Evolutionary conservation across 352 stramenopile species (phyloP).

Genomic region (Phytophthora pluvialis): DNA sequence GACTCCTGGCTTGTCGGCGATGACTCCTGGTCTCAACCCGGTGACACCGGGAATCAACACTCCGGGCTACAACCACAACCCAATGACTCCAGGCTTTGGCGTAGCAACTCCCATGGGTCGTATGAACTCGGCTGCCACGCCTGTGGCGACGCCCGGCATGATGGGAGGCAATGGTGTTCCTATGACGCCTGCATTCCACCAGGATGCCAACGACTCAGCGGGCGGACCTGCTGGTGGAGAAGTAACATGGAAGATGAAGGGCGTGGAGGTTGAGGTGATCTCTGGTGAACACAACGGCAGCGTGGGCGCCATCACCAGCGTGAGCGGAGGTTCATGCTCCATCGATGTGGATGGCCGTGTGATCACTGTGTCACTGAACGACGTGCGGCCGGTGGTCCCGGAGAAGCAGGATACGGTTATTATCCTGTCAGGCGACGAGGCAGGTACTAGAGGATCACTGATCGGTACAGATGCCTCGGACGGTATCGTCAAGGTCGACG

Average conservation of each 20-base stretch:
- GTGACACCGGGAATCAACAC: slow-evolving; percentile 85
- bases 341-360: slow-evolving; percentile 81
- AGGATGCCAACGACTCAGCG: slow-evolving; percentile 51
- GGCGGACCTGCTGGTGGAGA: slow-evolving; percentile 56
- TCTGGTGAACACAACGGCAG: slow-evolving; percentile 69
- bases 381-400: slow-evolving; percentile 78
- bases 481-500: slow-evolving; percentile 90
- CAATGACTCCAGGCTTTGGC: slow-evolving; percentile 87
- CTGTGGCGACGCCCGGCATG: slow-evolving; percentile 78
- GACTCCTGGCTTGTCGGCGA: slow-evolving; percentile 76
- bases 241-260: slow-evolving; percentile 90
- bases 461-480: slow-evolving; percentile 89
- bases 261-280: slow-evolving; percentile 83
- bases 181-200: slow-evolving; percentile 80
- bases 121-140: slow-evolving; percentile 70
- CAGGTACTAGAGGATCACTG: slow-evolving; percentile 80
- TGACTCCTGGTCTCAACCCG: slow-evolving; percentile 83
- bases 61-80: slow-evolving; percentile 86
- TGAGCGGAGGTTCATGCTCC: slow-evolving; percentile 76
- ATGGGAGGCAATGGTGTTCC: slow-evolving; percentile 65
- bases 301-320: slow-evolving; percentile 77
- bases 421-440: slow-evolving; percentile 87
- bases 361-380: slow-evolving; percentile 67
- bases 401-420: slow-evolving; percentile 91
- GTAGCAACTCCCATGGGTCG: slow-evolving; percentile 81